phyloP scores from a whole-genome alignment of 495 filamentous ascomycete genomes.

The Aspergillus diversus region DNA sequence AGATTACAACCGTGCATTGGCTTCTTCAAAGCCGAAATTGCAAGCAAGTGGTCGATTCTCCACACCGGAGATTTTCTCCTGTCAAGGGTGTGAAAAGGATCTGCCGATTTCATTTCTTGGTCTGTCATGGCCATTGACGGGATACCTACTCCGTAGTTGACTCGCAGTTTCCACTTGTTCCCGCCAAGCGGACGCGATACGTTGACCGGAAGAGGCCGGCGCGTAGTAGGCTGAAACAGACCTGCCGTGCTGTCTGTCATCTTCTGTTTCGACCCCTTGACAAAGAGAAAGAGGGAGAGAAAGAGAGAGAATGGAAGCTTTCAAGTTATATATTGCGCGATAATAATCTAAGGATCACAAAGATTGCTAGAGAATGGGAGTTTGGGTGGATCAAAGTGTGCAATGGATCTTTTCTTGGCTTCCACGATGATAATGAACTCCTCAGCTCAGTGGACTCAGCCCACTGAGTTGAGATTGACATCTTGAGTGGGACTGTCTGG shows the following conservation, averaged over 20 bases:
- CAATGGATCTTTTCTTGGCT: constrained; percentile 7
- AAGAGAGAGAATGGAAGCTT: too few relatives aligned
- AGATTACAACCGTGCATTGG: background rate
- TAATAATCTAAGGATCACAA: too few relatives aligned
- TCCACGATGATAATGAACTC: too few relatives aligned
- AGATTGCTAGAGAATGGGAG: background rate
- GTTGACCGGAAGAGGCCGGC: constrained; percentile 9
- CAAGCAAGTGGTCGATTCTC: background rate
- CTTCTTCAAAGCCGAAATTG: background rate
- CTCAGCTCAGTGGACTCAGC: too few relatives aligned
- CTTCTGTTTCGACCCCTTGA: background rate
- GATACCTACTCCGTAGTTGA: background rate
- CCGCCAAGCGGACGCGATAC: constrained; percentile 12
- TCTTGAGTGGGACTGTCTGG: constrained; percentile 17
- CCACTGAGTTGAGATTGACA: too few relatives aligned
- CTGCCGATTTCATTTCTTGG: background rate
- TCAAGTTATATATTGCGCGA: too few relatives aligned
- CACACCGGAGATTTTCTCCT: background rate
- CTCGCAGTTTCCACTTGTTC: constrained; percentile 4
- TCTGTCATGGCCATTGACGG: background rate
- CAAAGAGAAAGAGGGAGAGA: background rate
- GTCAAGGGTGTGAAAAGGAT: background rate
- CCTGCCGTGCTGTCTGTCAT: background rate
- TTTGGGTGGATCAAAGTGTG: constrained; percentile 6
- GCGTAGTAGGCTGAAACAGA: constrained; percentile 7